Evolutionary conservation across 352 stramenopile genomes (phyloP).

Genomic region (Pythium monospermum): DNA sequence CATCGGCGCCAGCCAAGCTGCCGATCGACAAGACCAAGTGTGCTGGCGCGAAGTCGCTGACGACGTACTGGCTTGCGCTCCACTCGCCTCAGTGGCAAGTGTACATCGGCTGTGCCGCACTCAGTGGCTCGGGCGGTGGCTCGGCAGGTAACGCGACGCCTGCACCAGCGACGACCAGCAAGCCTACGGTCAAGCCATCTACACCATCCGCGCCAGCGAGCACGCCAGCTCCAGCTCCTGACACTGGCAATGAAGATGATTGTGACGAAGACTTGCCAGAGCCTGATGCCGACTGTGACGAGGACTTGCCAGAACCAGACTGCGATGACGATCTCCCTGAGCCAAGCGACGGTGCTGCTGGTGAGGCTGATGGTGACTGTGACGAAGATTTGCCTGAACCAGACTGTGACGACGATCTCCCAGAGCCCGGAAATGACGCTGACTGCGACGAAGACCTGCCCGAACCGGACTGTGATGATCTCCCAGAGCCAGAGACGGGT

Average conservation of each 20-base stretch:
- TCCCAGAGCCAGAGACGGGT: too few species aligned
- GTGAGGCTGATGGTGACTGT: not conserved
- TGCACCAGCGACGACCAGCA: not conserved
- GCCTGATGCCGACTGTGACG: conserved; percentile 1
- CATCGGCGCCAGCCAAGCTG: conserved; percentile 26
- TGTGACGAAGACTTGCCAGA: conserved; percentile 5
- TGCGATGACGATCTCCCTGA: conserved; percentile 8
- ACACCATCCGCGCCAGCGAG: conserved; percentile 1
- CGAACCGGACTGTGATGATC: too few species aligned
- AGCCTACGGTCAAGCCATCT: conserved; percentile 3
- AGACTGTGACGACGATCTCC: not conserved
- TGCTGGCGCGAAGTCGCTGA: conserved; percentile 29
- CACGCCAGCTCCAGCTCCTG: not conserved
- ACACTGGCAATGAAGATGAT: not conserved
- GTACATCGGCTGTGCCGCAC: conserved; percentile 24
- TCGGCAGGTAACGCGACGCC: not conserved
- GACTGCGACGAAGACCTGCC: too few species aligned
- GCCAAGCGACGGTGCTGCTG: not conserved
- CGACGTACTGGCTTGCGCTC: conserved; percentile 35
- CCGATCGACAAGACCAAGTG: conserved; percentile 46
- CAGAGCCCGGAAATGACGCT: too few species aligned
- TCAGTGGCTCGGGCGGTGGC: conserved; percentile 7
- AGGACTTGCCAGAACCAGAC: conserved; percentile 14
- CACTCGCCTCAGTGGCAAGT: conserved; percentile 36
- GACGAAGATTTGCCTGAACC: not conserved